Conservation (phyloP, 805 yeast species). For the Candida silvatica region DNA sequence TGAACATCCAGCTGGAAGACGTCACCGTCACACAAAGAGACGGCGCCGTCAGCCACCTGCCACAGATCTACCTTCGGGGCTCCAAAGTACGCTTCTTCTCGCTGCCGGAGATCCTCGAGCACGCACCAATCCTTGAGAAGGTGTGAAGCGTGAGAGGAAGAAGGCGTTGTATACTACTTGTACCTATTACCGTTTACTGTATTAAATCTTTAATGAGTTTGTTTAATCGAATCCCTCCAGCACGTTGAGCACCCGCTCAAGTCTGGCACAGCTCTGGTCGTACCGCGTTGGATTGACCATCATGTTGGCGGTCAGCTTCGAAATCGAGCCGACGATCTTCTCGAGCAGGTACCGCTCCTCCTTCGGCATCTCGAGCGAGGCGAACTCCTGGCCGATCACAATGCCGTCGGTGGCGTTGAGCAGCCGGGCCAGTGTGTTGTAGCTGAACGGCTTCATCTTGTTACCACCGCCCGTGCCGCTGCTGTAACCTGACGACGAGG, state of each 20-base stretch:
- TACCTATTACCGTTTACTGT: neutral
- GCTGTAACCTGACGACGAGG: slow-evolving; percentile 2
- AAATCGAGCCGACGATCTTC: slow-evolving; percentile 75
- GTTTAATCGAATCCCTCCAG: slow-evolving; percentile 63
- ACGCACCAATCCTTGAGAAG: slow-evolving; percentile 78
- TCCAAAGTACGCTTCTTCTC: slow-evolving; percentile 78
- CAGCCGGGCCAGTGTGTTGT: slow-evolving; percentile 38
- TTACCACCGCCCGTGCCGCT: slow-evolving; percentile 12
- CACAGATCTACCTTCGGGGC: slow-evolving; percentile 85
- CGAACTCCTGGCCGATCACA: slow-evolving; percentile 62
- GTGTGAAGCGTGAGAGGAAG: neutral
- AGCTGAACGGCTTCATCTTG: slow-evolving; percentile 25
- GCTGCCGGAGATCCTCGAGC: slow-evolving; percentile 79
- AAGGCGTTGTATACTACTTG: neutral
- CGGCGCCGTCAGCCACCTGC: slow-evolving; percentile 68
- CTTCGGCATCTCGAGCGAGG: slow-evolving; percentile 59
- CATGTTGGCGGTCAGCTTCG: slow-evolving; percentile 86
- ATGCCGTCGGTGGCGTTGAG: slow-evolving; percentile 54
- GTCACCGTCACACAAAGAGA: slow-evolving; percentile 71
- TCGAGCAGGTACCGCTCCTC: slow-evolving; percentile 77
- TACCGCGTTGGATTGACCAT: slow-evolving; percentile 75
- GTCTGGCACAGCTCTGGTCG: slow-evolving; percentile 69
- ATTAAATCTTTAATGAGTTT: no score
- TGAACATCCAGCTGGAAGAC: slow-evolving; percentile 84
- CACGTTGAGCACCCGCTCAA: slow-evolving; percentile 76